Evolutionary conservation across 2,329 filamentous ascomycete genomes (phyloP), one percentile per base, ranked within the genome.

Genomic region (Pestalotiopsis sp.): DNA sequence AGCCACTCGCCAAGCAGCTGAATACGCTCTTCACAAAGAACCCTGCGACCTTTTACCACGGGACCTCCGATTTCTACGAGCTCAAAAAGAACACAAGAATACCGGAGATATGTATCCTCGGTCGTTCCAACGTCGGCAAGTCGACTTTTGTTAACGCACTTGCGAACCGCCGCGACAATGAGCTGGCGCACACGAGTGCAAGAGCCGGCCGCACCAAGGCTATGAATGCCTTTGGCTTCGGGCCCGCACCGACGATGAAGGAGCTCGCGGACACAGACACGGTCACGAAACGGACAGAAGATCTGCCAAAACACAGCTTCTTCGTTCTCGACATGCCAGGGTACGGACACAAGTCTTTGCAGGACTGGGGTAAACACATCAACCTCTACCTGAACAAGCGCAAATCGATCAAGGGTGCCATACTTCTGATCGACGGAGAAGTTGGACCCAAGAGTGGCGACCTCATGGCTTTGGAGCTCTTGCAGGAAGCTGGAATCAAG

Each of bases 71-170:
- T 59, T 83, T 88, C 70, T 81, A 83, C 66, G 75, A 86, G 74
- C 81, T 89, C 69, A 82, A 81, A 38, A 75, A 82, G 73, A 89
- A 89, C 76, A 83, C 82, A 27, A 81, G 82, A 70, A 79, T 84
- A 4, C 88, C 88, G 59, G 88, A 90, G 72, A 87, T 97, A 65
- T 92, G 93, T 76, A 87, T 97, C 60, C 89, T 97, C 49, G 94
- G 94, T 58, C 94, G 95, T 75, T 94, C 93, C 72, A 97, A 97
- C 77, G 93, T 94, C 57, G 94, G 94, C 76, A 97, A 97, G 79
- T 96, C 93, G 1, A 93, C 93, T 17, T 92, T 97, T 73, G 91
- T 97, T 81, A 97, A 97, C 76, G 92, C 92, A 20, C 86, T 97
- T 41, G 88, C 91, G 2, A 90, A 90, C 41, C 86, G 89, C 38